phyloP scores from a whole-genome alignment of 2,329 filamentous ascomycete genomes.

The Colletotrichum sp. region DNA sequence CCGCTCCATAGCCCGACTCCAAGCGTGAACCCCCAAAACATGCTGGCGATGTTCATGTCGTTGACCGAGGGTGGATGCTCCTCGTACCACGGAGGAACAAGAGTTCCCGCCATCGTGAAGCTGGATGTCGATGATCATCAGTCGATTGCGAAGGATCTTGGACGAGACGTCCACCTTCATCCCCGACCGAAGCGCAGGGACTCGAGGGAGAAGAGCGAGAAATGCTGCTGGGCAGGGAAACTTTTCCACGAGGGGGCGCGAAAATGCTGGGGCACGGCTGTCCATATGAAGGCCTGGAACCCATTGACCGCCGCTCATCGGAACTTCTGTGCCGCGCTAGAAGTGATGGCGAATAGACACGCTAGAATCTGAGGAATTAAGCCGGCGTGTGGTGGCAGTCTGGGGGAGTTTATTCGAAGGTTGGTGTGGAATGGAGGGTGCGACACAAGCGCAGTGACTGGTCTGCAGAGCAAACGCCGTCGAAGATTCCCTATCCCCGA shows the following conservation, averaged over 20 bases:
- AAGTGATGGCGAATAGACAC: neutral
- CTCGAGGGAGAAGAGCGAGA: neutral
- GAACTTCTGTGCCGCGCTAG: neutral
- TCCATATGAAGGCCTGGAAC: neutral
- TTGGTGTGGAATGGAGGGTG: neutral
- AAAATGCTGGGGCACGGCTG: neutral
- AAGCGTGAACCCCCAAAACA: constrained; percentile 42
- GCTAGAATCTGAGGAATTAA: neutral
- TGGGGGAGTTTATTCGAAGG: neutral
- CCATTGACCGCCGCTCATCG: neutral
- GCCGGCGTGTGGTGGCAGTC: neutral
- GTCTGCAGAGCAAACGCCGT: neutral
- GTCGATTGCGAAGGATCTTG: neutral
- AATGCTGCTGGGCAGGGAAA: neutral
- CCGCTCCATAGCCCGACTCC: constrained; percentile 38
- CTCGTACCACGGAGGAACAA: constrained; percentile 16
- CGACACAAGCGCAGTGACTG: neutral
- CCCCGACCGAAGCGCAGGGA: neutral
- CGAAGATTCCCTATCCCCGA: neutral
- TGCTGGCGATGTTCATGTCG: constrained; percentile 39
- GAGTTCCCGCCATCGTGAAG: constrained; percentile 7
- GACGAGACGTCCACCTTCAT: neutral
- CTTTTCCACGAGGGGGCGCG: neutral
- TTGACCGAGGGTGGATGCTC: constrained; percentile 10
- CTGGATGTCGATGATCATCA: neutral